Percentiles rank a stretch among this genome's conserved stretches.
Evolutionary conservation across 768 basidiomycete species (phyloP).

Genomic region (Suillus subalutaceus): DNA sequence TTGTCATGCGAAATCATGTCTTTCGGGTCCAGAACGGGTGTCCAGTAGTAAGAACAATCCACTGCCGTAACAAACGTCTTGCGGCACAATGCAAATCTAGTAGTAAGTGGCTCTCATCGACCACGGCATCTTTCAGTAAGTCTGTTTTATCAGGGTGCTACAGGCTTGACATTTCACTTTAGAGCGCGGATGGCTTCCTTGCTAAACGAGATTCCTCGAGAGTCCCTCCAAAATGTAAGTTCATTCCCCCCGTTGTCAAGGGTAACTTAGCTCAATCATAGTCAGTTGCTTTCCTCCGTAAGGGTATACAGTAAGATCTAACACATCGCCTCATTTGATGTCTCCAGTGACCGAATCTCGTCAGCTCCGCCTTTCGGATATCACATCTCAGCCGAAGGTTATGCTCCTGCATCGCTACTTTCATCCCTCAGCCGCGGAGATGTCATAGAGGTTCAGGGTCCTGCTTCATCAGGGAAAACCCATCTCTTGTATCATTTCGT

Average conservation of each 20-base stretch:
- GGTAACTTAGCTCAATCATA: constrained; percentile 13
- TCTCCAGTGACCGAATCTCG: constrained; percentile 8
- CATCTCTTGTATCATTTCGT: constrained; percentile 73
- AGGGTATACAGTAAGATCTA: constrained; percentile 39
- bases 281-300: constrained; percentile 48
- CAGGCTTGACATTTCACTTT: background rate
- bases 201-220: constrained; percentile 36
- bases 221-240: constrained; percentile 39
- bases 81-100: background rate
- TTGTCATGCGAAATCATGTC: constrained; percentile 9
- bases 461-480: constrained; percentile 75
- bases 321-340: constrained; percentile 9
- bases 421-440: constrained; percentile 53
- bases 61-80: background rate
- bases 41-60: background rate
- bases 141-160: background rate
- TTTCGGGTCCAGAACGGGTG: constrained; percentile 10
- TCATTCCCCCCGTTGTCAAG: constrained; percentile 1
- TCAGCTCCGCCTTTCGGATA: constrained; percentile 33
- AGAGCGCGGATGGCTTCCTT: constrained; percentile 1
- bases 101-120: background rate
- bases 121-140: background rate
- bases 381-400: constrained; percentile 35
- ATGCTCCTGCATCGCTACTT: constrained; percentile 21
- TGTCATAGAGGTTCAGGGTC: constrained; percentile 77